Evolutionary conservation across 1,284 basidiomycete genomes (phyloP), one percentile per base, ranked within the genome.

Genomic region (Cystobasidium pallidum): DNA sequence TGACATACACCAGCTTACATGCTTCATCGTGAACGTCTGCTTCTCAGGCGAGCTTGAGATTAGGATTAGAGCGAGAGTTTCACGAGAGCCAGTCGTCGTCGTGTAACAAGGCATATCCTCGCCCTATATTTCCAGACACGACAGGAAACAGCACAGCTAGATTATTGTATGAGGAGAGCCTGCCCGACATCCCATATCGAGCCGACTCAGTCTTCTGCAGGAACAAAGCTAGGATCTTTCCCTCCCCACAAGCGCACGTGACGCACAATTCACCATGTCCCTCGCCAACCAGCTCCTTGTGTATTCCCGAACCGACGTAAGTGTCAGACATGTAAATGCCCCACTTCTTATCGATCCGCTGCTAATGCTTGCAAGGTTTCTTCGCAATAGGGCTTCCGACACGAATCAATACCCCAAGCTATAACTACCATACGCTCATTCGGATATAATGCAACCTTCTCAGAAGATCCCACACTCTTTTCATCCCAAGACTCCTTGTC

Each of bases 381-480:
- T 26, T 41, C 2, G 19, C 51, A 17, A 34, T 45, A 64, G 70
- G 64, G 64, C 32, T 74, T 71, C 39, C 47, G 67, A 24, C 72
- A 74, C 36, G 72, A 74, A 7, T 55, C 47, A 15, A 74, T 74
- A 10, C 73, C 73, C 3, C 55, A 62, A 47, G 73, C 73, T 1
- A 49, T 55, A 24, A 21, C 47, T 45, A 52, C 49, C 13, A 57
- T 74, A 21, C 57, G 64, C 21, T 36, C 62, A 47, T 49, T 74
- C 32, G 72, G 72, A 34, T 70, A 66, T 54, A 71, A 70, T 57
- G 66, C 59, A 17, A 71, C 68, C 7, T 65, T 66, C 28, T 49
- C 43, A 26, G 73, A 74, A 47, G 73, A 74, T 41, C 49, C 73
- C 19, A 39, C 47, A 30, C 36, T 34, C 21, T 74, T 74, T 43